These are phyloP conservation scores for Linnemannia zychae DNA, from an alignment of 192 early-diverging fungal species.

Conservation along the genomic window DNA sequence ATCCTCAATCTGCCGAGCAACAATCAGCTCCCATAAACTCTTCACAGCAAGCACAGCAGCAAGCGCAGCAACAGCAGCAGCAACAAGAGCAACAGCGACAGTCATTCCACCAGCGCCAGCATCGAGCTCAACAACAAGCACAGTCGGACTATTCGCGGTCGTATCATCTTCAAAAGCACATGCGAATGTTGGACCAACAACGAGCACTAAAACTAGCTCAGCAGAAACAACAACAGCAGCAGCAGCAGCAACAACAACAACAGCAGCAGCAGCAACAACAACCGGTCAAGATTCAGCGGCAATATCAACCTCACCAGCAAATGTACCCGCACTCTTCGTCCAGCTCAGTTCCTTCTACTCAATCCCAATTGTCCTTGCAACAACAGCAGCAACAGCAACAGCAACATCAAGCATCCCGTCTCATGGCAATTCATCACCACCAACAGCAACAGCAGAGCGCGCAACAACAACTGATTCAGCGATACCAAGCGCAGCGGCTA, in stretches of 20 bases:
- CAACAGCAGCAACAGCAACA: constrained; percentile 12
- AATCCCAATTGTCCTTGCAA: neutral
- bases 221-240: constrained; percentile 24
- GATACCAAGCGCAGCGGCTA: constrained; percentile 47
- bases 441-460: constrained; percentile 16
- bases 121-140: constrained; percentile 42
- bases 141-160: constrained; percentile 41
- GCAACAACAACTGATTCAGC: constrained; percentile 34
- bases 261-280: constrained; percentile 17
- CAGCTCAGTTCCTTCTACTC: neutral
- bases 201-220: constrained; percentile 21
- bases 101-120: constrained; percentile 33
- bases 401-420: neutral
- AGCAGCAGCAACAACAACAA: constrained; percentile 35
- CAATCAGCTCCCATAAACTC: neutral
- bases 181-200: constrained; percentile 51
- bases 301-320: constrained; percentile 49
- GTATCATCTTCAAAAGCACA: constrained; percentile 45
- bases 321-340: constrained; percentile 27
- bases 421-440: constrained; percentile 12
- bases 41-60: neutral
- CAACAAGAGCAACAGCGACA: constrained; percentile 37
- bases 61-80: neutral
- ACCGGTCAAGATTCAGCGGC: constrained; percentile 25
- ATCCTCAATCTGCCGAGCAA: neutral